A percentile compares a stretch with the other conserved stretches of the same genome.
phyloP scores from a whole-genome alignment of 495 filamentous ascomycete genomes.

The Tuber calosporum region DNA sequence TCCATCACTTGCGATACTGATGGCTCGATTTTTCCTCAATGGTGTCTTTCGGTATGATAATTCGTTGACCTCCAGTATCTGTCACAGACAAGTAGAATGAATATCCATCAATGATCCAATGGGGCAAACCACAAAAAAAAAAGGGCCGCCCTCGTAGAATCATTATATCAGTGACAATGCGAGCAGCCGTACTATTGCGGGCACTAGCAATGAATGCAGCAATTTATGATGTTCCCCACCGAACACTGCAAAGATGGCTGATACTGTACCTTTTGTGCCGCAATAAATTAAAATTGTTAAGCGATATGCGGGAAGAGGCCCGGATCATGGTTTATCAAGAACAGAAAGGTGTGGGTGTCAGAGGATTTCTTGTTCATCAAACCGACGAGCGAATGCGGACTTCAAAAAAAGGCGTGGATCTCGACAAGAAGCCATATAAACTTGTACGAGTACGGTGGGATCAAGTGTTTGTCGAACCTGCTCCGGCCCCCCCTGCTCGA shows the following conservation, averaged over 20 bases:
- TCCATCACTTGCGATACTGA: background rate
- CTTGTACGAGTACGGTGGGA: background rate
- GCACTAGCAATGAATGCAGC: background rate
- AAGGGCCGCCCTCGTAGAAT: background rate
- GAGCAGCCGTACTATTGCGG: background rate
- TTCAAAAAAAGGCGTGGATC: background rate
- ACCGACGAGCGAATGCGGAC: background rate
- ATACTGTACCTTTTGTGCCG: background rate
- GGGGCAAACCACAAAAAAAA: background rate
- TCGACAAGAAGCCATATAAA: background rate
- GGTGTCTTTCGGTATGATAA: background rate
- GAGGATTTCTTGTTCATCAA: background rate
- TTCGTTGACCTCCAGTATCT: background rate
- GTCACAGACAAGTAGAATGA: background rate
- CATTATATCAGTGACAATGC: background rate
- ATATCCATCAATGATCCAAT: background rate
- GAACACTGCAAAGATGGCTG: background rate
- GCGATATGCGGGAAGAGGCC: background rate
- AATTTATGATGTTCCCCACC: background rate
- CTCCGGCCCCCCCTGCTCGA: background rate
- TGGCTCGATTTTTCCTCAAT: background rate
- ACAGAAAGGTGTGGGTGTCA: background rate
- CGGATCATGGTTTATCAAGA: background rate
- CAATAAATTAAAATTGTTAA: background rate
- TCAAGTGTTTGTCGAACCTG: background rate